Conservation (phyloP, 2,329 filamentous ascomycete genomes). For the Colletotrichum eleusines region DNA sequence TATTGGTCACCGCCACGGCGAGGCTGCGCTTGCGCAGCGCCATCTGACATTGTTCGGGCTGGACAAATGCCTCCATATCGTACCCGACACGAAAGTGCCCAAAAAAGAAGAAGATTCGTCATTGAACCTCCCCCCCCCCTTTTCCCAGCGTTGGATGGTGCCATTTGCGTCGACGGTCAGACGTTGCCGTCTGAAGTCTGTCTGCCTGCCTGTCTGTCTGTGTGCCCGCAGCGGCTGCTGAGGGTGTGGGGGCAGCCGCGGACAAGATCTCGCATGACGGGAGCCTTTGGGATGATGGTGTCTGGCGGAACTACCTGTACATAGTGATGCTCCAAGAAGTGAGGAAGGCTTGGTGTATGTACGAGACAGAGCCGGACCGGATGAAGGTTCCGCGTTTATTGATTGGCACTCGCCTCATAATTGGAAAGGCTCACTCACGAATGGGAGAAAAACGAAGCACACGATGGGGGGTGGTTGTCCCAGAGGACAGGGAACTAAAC, state of each 20-base stretch:
- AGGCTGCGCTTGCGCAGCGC: conserved; percentile 11
- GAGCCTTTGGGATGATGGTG: not conserved
- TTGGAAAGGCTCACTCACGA: not conserved
- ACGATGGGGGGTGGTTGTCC: not conserved
- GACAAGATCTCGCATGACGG: not conserved
- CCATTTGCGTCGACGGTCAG: conserved; percentile 3
- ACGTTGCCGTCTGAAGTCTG: conserved; percentile 10
- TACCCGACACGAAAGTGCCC: not conserved
- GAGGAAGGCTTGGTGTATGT: not conserved
- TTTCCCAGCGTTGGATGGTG: not conserved
- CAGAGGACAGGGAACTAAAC: not conserved
- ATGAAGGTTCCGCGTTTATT: not conserved
- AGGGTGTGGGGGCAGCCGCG: not conserved
- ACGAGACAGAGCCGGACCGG: not conserved
- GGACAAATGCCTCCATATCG: not conserved
- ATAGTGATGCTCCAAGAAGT: not conserved
- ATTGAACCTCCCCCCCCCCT: not conserved
- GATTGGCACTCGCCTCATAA: not conserved
- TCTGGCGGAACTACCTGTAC: not conserved
- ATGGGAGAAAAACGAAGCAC: conserved; percentile 14
- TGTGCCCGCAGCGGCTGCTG: not conserved
- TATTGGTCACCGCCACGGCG: conserved; percentile 15
- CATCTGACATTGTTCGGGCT: not conserved
- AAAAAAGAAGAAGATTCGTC: not conserved
- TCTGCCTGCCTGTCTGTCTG: not conserved